These are phyloP conservation scores for Fragilaria radians DNA, from an alignment of 108 stramenopile species.

Conservation along the genomic window DNA sequence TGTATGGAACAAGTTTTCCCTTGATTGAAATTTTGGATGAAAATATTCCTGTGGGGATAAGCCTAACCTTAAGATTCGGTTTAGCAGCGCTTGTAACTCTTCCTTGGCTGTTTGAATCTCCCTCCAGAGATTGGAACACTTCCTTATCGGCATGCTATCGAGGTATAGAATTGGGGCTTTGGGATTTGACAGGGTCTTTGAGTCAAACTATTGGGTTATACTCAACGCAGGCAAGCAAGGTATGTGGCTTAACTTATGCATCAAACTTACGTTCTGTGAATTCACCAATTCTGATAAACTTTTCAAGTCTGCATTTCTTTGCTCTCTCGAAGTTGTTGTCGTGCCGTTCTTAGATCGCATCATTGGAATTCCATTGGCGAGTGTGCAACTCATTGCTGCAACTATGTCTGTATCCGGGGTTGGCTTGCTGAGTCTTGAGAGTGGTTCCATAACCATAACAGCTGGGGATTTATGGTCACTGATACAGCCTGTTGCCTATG, in stretches of 20 bases:
- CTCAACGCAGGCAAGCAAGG: conserved; percentile 61
- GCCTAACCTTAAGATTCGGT: conserved; percentile 27
- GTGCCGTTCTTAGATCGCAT: conserved; percentile 48
- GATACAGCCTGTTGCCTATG: conserved; percentile 57
- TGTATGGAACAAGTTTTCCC: conserved; percentile 52
- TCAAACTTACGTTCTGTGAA: too few relatives aligned
- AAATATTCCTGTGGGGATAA: conserved; percentile 17
- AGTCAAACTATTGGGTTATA: conserved; percentile 72
- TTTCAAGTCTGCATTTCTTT: conserved; percentile 76
- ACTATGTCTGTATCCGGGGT: conserved; percentile 51
- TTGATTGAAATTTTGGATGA: conserved; percentile 34
- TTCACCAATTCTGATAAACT: too few relatives aligned
- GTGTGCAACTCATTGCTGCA: conserved; percentile 13
- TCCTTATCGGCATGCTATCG: conserved; percentile 20
- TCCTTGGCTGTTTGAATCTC: conserved; percentile 14
- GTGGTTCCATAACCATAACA: background rate
- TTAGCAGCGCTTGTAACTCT: conserved; percentile 23
- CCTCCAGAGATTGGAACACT: background rate
- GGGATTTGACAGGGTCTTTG: conserved; percentile 66
- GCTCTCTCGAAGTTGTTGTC: conserved; percentile 60
- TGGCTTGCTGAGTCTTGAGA: conserved; percentile 13
- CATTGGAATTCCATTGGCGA: conserved; percentile 9
- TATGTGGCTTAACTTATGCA: too few relatives aligned
- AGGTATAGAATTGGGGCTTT: conserved; percentile 76
- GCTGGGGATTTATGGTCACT: conserved; percentile 44